phyloP scores from a whole-genome alignment of 352 stramenopile genomes.

The Thraustochytrium sp. region DNA sequence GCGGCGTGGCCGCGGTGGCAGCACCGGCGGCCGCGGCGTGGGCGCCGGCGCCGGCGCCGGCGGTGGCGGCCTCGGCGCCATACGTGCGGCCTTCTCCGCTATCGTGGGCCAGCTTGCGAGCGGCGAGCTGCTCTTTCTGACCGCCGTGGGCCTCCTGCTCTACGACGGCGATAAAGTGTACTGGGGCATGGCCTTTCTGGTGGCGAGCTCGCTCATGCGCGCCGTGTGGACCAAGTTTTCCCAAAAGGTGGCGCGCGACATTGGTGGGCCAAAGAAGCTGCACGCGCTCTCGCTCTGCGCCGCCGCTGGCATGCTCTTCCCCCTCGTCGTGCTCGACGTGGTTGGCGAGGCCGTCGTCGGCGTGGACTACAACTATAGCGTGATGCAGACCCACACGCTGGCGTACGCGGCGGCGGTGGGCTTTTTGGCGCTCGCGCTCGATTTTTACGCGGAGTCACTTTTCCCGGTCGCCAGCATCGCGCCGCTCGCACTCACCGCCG shows the following conservation, averaged over 20 bases:
- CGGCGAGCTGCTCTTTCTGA: neutral
- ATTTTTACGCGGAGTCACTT: neutral
- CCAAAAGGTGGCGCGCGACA: slow-evolving; percentile 7
- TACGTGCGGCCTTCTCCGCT: neutral
- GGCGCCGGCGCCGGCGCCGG: neutral
- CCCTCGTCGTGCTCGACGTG: neutral
- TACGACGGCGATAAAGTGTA: neutral
- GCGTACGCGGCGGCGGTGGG: neutral
- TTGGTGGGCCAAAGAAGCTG: slow-evolving; percentile 19
- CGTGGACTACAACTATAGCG: slow-evolving; percentile 32
- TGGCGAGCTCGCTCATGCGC: slow-evolving; percentile 7
- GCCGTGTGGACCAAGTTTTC: slow-evolving; percentile 1
- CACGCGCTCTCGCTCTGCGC: neutral
- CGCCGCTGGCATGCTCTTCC: neutral
- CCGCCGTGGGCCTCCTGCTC: neutral
- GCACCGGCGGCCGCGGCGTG: too few relatives aligned
- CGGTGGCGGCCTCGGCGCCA: too few relatives aligned
- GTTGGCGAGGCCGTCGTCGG: slow-evolving; percentile 33
- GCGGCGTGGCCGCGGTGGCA: too few relatives aligned
- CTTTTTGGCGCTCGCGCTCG: neutral
- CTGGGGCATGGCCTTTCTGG: neutral
- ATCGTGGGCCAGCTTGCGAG: neutral
- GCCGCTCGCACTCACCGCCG: neutral
- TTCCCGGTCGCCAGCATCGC: neutral
- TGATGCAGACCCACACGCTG: neutral